Conservation (phyloP, 1,139 yeast genomes). For the Protomyces lactucae-debilis region DNA sequence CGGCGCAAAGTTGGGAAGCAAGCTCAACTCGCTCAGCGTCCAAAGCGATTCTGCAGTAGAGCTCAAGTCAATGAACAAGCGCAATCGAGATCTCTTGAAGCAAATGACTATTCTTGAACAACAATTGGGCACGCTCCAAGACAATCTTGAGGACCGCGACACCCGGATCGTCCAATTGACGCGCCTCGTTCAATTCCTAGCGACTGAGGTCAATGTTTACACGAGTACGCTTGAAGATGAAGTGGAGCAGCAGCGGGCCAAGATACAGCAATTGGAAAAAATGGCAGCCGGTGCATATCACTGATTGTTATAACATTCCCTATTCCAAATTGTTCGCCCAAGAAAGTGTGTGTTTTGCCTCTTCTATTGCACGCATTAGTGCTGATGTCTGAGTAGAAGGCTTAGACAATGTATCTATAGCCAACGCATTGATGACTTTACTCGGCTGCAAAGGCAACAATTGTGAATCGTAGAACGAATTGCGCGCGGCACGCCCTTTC, state of each 20-base stretch:
- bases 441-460: not conserved
- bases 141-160: slow-evolving; percentile 3
- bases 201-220: slow-evolving; percentile 16
- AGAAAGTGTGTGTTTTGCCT: slow-evolving; percentile 4
- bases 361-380: not conserved
- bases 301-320: not conserved
- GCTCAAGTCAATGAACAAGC: not conserved
- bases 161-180: slow-evolving; percentile 2
- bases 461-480: slow-evolving; percentile 12
- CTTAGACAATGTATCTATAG: not conserved
- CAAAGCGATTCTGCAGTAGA: not conserved
- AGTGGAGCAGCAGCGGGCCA: not conserved
- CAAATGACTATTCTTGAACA: not conserved
- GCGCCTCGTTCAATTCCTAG: slow-evolving; percentile 1
- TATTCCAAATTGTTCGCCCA: not conserved
- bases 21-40: not conserved
- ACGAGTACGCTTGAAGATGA: slow-evolving; percentile 15
- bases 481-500: not conserved
- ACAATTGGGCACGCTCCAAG: not conserved
- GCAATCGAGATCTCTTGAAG: not conserved
- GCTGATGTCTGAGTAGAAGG: not conserved
- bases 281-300: not conserved
- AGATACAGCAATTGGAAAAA: not conserved
- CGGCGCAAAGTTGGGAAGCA: not conserved
- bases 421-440: not conserved